Conservation (phyloP, 1,284 basidiomycete species). For the Mycena citricolor region DNA sequence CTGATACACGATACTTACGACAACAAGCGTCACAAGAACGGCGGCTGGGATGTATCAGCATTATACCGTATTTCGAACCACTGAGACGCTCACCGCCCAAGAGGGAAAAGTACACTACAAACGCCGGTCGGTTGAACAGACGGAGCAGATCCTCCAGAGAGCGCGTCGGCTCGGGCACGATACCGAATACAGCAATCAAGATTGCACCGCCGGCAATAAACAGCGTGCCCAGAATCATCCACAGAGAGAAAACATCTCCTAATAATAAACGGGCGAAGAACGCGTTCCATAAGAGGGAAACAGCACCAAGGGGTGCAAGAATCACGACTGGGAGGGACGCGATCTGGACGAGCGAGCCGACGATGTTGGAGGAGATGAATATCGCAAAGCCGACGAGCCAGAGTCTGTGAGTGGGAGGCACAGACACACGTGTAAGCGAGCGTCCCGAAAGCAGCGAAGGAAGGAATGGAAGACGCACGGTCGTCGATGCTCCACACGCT, state of each 20-base stretch:
- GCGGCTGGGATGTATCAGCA: slow-evolving; percentile 5
- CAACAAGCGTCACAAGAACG: slow-evolving; percentile 17
- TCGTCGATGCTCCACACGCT: slow-evolving; percentile 71
- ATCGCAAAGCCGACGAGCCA: slow-evolving; percentile 87
- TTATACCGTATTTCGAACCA: slow-evolving; percentile 33
- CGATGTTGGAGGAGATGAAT: slow-evolving; percentile 86
- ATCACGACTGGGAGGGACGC: slow-evolving; percentile 92
- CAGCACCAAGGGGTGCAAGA: slow-evolving; percentile 89
- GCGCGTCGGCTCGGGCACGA: slow-evolving; percentile 90
- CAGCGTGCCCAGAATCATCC: slow-evolving; percentile 81
- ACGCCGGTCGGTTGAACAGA: slow-evolving; percentile 78
- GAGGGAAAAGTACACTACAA: slow-evolving; percentile 79
- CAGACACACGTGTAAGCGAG: slow-evolving; percentile 10
- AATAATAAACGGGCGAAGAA: slow-evolving; percentile 87
- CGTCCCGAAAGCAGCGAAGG: slow-evolving; percentile 8
- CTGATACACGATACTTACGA: slow-evolving; percentile 22
- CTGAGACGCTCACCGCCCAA: slow-evolving; percentile 64
- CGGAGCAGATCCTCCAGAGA: slow-evolving; percentile 83
- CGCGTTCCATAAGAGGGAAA: slow-evolving; percentile 93
- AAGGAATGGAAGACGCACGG: slow-evolving; percentile 55
- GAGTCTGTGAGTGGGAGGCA: slow-evolving; percentile 43
- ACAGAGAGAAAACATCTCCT: slow-evolving; percentile 83
- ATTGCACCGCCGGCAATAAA: slow-evolving; percentile 87
- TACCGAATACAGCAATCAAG: slow-evolving; percentile 89
- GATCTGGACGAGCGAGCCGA: slow-evolving; percentile 87